These are phyloP conservation scores for Brettanomyces anomalus DNA, from an alignment of 805 yeast genomes.

Conservation along the genomic window DNA sequence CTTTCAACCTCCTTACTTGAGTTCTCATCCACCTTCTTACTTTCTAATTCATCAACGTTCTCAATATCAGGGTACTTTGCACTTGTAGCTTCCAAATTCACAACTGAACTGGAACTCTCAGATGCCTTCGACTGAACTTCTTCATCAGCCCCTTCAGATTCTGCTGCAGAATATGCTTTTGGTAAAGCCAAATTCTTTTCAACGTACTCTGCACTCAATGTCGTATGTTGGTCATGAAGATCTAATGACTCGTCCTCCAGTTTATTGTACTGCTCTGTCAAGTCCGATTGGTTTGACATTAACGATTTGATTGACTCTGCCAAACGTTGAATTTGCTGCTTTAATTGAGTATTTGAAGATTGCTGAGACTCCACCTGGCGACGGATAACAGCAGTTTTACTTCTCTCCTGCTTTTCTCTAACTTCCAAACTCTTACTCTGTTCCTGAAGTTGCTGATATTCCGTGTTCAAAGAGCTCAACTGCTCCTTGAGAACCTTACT, in stretches of 20 bases:
- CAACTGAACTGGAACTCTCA: neutral
- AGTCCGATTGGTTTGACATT: conserved; percentile 16
- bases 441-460: conserved; percentile 48
- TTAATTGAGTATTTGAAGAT: conserved; percentile 32
- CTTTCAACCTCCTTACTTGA: neutral
- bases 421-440: conserved; percentile 43
- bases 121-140: neutral
- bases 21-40: neutral
- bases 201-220: conserved; percentile 23
- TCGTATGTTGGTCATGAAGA: conserved; percentile 27
- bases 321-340: conserved; percentile 16
- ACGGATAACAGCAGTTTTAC: conserved; percentile 53
- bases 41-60: neutral
- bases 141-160: conserved; percentile 11
- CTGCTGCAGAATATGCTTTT: conserved; percentile 21
- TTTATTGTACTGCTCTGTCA: conserved; percentile 13
- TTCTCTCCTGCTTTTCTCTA: conserved; percentile 53
- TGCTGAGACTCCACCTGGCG: conserved; percentile 61
- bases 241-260: conserved; percentile 32
- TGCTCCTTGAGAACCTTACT: conserved; percentile 60
- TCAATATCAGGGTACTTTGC: neutral
- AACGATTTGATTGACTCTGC: conserved; percentile 19
- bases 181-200: conserved; percentile 23
- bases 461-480: conserved; percentile 58
- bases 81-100: neutral